A percentile compares a stretch with the other conserved stretches of the same genome.
phyloP scores from a whole-genome alignment of 768 basidiomycete species.

The Hirschioporus abietinus region DNA sequence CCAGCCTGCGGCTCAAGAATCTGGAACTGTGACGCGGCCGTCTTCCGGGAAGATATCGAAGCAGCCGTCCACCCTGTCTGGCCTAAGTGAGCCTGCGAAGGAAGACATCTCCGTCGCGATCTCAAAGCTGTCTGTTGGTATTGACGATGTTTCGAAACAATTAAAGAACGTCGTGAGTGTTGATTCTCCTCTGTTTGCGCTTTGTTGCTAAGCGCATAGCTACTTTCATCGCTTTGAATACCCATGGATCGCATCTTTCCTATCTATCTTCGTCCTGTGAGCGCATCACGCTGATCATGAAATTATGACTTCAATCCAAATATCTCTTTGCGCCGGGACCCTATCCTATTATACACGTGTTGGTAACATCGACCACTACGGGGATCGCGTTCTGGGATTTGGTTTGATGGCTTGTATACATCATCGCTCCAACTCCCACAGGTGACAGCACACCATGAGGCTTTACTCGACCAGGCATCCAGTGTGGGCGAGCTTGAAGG shows the following conservation, averaged over 20 bases:
- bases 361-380: background rate
- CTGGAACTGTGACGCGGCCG: constrained; percentile 25
- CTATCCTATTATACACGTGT: background rate
- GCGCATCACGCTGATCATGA: background rate
- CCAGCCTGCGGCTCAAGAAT: constrained; percentile 33
- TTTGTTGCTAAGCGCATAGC: too few relatives aligned
- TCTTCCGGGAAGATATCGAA: constrained; percentile 11
- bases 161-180: constrained; percentile 77
- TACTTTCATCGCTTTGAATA: too few relatives aligned
- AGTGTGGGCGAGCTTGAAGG: constrained; percentile 66
- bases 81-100: constrained; percentile 37
- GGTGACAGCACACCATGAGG: constrained; percentile 82
- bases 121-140: constrained; percentile 77
- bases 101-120: constrained; percentile 90
- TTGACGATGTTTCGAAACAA: constrained; percentile 91
- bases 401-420: background rate
- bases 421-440: constrained; percentile 21
- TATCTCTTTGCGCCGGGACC: too few relatives aligned
- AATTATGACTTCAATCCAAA: background rate
- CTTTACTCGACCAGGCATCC: constrained; percentile 77
- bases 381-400: too few relatives aligned
- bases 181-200: too few relatives aligned
- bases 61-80: constrained; percentile 6
- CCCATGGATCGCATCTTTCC: too few relatives aligned
- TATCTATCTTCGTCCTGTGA: background rate